These are phyloP conservation scores for Xylariaceae sp. DNA, from an alignment of 2,329 filamentous ascomycete species.

Conservation along the genomic window DNA sequence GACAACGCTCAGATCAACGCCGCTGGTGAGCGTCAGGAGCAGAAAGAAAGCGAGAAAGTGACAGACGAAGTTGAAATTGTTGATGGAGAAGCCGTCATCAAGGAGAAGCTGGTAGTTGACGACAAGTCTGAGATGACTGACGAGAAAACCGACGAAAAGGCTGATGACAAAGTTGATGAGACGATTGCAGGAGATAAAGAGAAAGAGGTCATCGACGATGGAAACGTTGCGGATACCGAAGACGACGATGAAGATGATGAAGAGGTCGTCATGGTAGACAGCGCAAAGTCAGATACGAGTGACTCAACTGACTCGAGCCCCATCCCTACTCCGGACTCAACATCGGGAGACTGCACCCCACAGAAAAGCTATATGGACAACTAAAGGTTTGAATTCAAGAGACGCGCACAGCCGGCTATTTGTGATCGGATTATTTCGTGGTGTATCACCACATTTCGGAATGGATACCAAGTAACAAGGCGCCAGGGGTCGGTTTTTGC, in stretches of 20 bases:
- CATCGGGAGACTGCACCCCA: constrained; percentile 20
- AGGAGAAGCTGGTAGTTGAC: constrained; percentile 32
- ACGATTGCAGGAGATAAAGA: constrained; percentile 10
- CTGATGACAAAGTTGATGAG: constrained; percentile 12
- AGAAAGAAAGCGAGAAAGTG: constrained; percentile 25
- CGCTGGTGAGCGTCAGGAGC: constrained; percentile 40
- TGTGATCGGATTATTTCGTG: background rate
- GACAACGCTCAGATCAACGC: constrained; percentile 56
- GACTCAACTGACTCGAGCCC: constrained; percentile 27
- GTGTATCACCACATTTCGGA: too few species aligned
- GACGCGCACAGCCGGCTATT: too few species aligned
- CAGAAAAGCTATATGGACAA: constrained; percentile 16
- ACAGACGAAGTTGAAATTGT: constrained; percentile 32
- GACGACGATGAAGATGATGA: constrained; percentile 26
- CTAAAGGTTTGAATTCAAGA: background rate
- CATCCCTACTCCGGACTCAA: constrained; percentile 26
- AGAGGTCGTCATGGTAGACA: constrained; percentile 19
- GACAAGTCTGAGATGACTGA: constrained; percentile 23
- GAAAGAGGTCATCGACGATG: constrained; percentile 11
- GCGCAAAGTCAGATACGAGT: constrained; percentile 25
- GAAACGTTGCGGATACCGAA: constrained; percentile 19
- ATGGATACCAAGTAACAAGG: background rate
- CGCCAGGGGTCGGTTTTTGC: background rate
- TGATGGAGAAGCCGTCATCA: constrained; percentile 25
- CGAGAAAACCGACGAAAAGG: constrained; percentile 9